Percentiles rank a stretch among this genome's conserved stretches.
Evolutionary conservation across 768 basidiomycete species (phyloP).

Genomic region (Agaricus subrufescens): DNA sequence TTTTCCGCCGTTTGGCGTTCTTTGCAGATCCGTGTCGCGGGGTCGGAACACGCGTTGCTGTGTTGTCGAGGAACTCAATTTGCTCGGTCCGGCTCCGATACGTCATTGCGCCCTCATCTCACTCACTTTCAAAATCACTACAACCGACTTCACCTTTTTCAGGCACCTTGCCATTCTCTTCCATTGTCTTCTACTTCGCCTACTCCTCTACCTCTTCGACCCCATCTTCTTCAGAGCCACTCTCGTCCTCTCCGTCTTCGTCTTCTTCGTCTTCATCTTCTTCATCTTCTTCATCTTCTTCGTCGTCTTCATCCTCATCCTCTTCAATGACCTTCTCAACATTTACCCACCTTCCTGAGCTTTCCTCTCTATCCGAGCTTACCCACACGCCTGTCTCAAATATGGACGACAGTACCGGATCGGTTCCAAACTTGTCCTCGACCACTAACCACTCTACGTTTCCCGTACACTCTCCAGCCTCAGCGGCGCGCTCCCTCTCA

Average conservation of each 20-base stretch:
- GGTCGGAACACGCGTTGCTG: background rate
- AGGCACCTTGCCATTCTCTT: background rate
- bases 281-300: constrained; percentile 19
- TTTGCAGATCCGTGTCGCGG: background rate
- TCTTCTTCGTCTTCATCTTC: constrained; percentile 21
- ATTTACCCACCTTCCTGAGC: constrained; percentile 17
- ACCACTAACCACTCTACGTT: constrained; percentile 31
- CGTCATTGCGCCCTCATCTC: background rate
- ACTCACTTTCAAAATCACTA: background rate
- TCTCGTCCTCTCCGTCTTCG: constrained; percentile 21
- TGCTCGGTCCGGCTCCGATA: background rate
- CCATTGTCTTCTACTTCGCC: background rate
- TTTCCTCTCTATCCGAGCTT: constrained; percentile 1
- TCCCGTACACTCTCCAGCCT: constrained; percentile 10
- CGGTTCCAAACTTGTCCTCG: constrained; percentile 24
- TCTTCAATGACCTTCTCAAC: constrained; percentile 25
- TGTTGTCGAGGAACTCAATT: background rate
- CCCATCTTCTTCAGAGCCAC: constrained; percentile 13
- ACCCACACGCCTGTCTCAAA: constrained; percentile 30
- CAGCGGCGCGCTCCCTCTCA: constrained; percentile 8
- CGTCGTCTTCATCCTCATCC: constrained; percentile 16
- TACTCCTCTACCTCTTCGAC: constrained; percentile 3
- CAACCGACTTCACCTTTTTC: background rate
- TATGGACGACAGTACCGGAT: constrained; percentile 32
- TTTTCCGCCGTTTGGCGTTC: too few relatives aligned